Evolutionary conservation across 2,329 filamentous ascomycete species (phyloP), one percentile per base, ranked within the genome.

Genomic region (Penicillium sp.): DNA sequence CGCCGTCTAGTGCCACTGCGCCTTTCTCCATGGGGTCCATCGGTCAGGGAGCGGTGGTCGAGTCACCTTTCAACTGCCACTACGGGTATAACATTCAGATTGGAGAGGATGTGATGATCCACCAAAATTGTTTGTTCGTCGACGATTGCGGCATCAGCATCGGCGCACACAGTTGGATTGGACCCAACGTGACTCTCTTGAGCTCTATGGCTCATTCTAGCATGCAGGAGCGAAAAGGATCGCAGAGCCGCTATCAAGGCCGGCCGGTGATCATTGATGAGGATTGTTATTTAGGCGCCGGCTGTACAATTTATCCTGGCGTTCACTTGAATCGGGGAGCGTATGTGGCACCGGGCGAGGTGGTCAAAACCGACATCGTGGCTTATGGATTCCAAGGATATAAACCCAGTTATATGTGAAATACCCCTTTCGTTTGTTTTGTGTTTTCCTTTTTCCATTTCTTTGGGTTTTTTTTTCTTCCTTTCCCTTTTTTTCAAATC

Each of bases 41-140:
- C 4, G 88, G 88, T n/a, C 79, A 83, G 12, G 82, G 85, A 47
- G 85, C 88, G 4, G 76, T 84, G 37, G 86, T 98, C 26, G 89
- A 95, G 61, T 83, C 87, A 3, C 91, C 91, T 0, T 97, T 98
- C 67, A 84, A 79, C 40, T 96, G 91, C 66, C 90, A 96, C 62
- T 96, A 96, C 62, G 93, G 93, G 0, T 97, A 95, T 72, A 97
- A 98, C 66, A 86, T 97, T 59, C 80, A 80, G 41, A 86, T 98
- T 56, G 90, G 88, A 9, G 85, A 90, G 58, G 84, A 93, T 54
- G 88, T 94, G 3, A 80, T 84, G 47, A 86, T 98, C 56, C 88
- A 86, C 13, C 80, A 87, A 47, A 86, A 88, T 61, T 96, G 90
- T 68, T 84, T 83, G 26, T 85, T 97, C 62, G 82, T 90, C 47